Evolutionary conservation across 768 basidiomycete genomes (phyloP).

Genomic region (Pholiota conissans): DNA sequence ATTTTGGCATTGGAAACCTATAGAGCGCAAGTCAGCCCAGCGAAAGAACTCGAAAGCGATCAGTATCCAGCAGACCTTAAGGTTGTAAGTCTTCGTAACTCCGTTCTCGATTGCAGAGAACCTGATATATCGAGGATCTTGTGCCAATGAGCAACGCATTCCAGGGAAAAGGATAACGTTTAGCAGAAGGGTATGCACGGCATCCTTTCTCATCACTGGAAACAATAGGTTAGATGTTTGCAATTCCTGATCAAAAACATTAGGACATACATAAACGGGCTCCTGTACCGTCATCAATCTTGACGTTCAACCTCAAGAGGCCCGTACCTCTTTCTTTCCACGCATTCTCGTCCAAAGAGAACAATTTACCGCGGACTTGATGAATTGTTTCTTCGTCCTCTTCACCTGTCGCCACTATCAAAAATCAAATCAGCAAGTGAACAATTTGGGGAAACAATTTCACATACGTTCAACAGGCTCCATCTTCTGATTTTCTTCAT

Average conservation of each 20-base stretch:
- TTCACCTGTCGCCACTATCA: conserved; percentile 71
- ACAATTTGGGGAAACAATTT: conserved; percentile 1
- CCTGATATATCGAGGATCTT: conserved; percentile 78
- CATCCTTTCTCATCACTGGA: conserved; percentile 85
- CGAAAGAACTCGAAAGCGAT: no score
- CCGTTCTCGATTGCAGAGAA: conserved; percentile 72
- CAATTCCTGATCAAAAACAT: conserved; percentile 5
- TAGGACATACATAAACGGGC: conserved; percentile 63
- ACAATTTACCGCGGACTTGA: conserved; percentile 79
- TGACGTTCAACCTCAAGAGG: conserved; percentile 68
- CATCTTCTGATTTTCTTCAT: conserved; percentile 52
- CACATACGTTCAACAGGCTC: conserved; percentile 65
- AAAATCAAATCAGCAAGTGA: conserved; percentile 3
- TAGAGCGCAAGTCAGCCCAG: not conserved
- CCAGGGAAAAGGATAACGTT: conserved; percentile 78
- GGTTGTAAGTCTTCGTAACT: conserved; percentile 67
- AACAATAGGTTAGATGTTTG: not conserved
- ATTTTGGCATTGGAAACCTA: conserved; percentile 68
- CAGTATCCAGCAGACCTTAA: conserved; percentile 68
- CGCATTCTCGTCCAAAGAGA: conserved; percentile 55
- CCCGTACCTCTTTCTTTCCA: conserved; percentile 85
- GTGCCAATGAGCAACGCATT: conserved; percentile 71
- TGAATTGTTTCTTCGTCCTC: conserved; percentile 79
- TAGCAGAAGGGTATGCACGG: conserved; percentile 70
- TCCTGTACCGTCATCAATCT: conserved; percentile 58